These are phyloP conservation scores for Laburnicola sp. DNA, from an alignment of 2,329 filamentous ascomycete species.

Conservation along the genomic window DNA sequence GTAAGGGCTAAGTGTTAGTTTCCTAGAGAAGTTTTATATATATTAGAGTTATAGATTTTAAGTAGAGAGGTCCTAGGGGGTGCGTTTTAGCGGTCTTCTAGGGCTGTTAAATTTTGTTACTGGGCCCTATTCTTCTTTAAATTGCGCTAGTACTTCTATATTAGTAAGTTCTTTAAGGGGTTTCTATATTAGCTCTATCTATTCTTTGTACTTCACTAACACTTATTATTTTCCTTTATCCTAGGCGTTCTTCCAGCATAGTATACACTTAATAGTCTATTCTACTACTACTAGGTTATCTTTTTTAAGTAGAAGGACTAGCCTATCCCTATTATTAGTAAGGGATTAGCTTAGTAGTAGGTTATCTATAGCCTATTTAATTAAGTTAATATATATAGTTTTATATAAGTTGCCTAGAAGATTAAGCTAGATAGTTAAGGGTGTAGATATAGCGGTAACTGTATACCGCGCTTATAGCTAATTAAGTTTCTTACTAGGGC, in stretches of 20 bases:
- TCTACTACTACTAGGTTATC: too few relatives aligned
- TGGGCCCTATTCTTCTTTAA: conserved; percentile 7
- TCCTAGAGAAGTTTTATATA: too few relatives aligned
- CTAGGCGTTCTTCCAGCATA: conserved; percentile 3
- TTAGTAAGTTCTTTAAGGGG: conserved; percentile 4
- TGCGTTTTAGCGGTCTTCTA: too few relatives aligned
- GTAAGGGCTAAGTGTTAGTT: too few relatives aligned
- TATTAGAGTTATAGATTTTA: too few relatives aligned
- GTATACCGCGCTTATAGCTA: conserved; percentile 11
- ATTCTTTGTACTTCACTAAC: conserved; percentile 8
- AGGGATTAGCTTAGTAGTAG: conserved; percentile 1
- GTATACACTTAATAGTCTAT: conserved; percentile 2
- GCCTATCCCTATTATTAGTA: not conserved
- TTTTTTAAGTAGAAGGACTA: conserved; percentile 1
- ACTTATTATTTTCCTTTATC: conserved; percentile 7
- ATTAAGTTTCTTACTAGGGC: conserved; percentile 7
- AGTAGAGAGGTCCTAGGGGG: too few relatives aligned
- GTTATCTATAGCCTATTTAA: conserved; percentile 3
- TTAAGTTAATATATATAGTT: conserved; percentile 7
- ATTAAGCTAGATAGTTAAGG: not conserved
- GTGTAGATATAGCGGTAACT: not conserved
- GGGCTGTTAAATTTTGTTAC: conserved; percentile 4
- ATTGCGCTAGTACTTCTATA: not conserved
- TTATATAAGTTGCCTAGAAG: not conserved
- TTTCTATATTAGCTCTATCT: conserved; percentile 3